These are phyloP conservation scores for Cercospora nicotianae DNA, from an alignment of 2,329 filamentous ascomycete genomes.

Conservation along the genomic window DNA sequence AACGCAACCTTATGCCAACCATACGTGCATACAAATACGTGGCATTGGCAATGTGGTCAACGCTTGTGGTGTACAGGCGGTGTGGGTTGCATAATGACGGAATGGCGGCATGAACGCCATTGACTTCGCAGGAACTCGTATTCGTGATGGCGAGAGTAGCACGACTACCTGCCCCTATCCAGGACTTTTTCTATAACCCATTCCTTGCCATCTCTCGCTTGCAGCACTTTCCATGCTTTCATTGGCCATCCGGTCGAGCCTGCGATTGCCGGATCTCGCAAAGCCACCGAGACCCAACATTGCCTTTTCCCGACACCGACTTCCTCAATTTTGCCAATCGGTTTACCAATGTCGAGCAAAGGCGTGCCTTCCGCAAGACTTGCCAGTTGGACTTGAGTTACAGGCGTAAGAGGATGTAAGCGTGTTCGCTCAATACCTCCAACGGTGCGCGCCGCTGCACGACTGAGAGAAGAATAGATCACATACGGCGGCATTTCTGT, in stretches of 20 bases:
- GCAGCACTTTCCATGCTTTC: constrained; percentile 78
- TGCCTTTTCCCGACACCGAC: constrained; percentile 55
- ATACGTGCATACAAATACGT: neutral
- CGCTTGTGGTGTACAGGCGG: neutral
- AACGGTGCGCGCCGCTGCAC: constrained; percentile 51
- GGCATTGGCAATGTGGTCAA: neutral
- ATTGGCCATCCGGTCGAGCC: constrained; percentile 46
- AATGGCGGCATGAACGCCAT: neutral
- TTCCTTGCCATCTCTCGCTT: constrained; percentile 70
- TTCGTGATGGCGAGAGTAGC: neutral
- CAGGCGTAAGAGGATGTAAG: constrained; percentile 83
- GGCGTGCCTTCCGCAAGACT: constrained; percentile 82
- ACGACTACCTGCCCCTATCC: constrained; percentile 20
- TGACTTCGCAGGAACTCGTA: neutral
- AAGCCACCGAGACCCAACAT: constrained; percentile 78
- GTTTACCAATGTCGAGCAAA: constrained; percentile 81
- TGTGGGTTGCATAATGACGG: neutral
- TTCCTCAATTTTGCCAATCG: constrained; percentile 73
- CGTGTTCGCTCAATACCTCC: constrained; percentile 66
- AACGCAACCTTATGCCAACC: neutral
- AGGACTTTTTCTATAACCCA: constrained; percentile 69
- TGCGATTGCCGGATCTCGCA: constrained; percentile 44
- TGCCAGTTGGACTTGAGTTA: constrained; percentile 73
- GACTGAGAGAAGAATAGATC: constrained; percentile 83
- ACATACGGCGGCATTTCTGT: constrained; percentile 83